Conservation (phyloP, 2,329 filamentous ascomycete genomes). For the Sporothrix luriei region DNA sequence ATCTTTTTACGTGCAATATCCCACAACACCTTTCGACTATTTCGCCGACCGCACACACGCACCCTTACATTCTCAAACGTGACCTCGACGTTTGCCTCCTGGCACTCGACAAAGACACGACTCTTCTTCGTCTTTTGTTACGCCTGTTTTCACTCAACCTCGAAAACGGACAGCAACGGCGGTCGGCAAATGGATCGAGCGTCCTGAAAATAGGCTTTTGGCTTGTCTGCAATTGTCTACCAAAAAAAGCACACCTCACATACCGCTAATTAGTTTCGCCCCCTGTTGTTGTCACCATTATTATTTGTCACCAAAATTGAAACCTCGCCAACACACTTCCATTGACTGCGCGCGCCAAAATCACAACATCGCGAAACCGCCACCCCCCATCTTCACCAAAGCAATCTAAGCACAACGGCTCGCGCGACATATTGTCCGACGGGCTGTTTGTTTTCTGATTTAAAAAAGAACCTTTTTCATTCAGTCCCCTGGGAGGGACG, state of each 20-base stretch:
- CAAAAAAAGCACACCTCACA: slow-evolving; percentile 24
- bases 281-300: slow-evolving; percentile 25
- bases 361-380: not conserved
- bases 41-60: slow-evolving; percentile 20
- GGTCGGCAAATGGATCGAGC: slow-evolving; percentile 28
- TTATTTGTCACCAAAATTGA: slow-evolving; percentile 26
- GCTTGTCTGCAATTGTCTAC: slow-evolving; percentile 25
- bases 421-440: not conserved
- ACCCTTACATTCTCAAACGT: slow-evolving; percentile 7
- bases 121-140: slow-evolving; percentile 4
- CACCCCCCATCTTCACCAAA: not conserved
- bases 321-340: slow-evolving; percentile 17
- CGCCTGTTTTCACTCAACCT: slow-evolving; percentile 1
- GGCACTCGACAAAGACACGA: not conserved
- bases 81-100: not conserved
- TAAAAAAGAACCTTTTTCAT: not conserved
- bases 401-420: not conserved
- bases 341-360: slow-evolving; percentile 24
- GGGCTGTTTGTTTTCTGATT: slow-evolving; percentile 8
- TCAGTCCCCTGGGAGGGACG: slow-evolving; percentile 12
- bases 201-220: slow-evolving; percentile 12
- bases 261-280: not conserved
- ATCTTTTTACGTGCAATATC: slow-evolving; percentile 2
- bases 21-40: slow-evolving; percentile 1
- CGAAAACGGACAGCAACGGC: slow-evolving; percentile 16